These are phyloP conservation scores for Arthrobotrys megalospora DNA, from an alignment of 2,329 filamentous ascomycete species.

Conservation along the genomic window DNA sequence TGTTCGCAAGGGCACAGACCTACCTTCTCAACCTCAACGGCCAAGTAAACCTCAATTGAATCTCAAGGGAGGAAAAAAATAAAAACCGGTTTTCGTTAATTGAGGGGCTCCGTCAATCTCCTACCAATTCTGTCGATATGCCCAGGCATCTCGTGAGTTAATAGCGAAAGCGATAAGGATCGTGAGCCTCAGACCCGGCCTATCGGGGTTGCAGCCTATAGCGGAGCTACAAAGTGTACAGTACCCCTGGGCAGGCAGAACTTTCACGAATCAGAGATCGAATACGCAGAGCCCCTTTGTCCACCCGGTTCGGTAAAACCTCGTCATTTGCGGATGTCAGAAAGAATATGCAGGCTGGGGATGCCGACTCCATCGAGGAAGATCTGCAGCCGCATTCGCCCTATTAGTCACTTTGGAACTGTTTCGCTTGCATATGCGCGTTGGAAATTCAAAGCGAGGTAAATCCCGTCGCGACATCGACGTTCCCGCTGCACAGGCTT, in stretches of 20 bases:
- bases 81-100: slow-evolving; percentile 53
- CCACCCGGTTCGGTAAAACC: slow-evolving; percentile 11
- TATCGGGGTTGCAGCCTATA: slow-evolving; percentile 40
- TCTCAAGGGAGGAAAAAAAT: background rate
- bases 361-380: slow-evolving; percentile 41
- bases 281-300: background rate
- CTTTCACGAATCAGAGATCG: slow-evolving; percentile 35
- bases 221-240: slow-evolving; percentile 16
- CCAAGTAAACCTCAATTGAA: slow-evolving; percentile 32
- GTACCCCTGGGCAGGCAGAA: slow-evolving; percentile 22
- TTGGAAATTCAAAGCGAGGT: slow-evolving; percentile 27
- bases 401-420: slow-evolving; percentile 46
- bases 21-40: slow-evolving; percentile 38
- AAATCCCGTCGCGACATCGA: slow-evolving; percentile 12
- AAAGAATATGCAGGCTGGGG: slow-evolving; percentile 9
- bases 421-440: background rate
- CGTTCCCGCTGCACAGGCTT: slow-evolving; percentile 10
- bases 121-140: slow-evolving; percentile 38
- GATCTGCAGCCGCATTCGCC: slow-evolving; percentile 51
- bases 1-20: slow-evolving; percentile 54
- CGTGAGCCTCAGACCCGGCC: slow-evolving; percentile 26
- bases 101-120: slow-evolving; percentile 36
- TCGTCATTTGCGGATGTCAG: slow-evolving; percentile 2
- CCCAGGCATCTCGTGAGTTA: slow-evolving; percentile 35
- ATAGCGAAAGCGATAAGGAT: slow-evolving; percentile 60